Percentiles rank a stretch among this genome's conserved stretches.
phyloP scores from a whole-genome alignment of 805 yeast species.

The Diddensiella santjacobensis region DNA sequence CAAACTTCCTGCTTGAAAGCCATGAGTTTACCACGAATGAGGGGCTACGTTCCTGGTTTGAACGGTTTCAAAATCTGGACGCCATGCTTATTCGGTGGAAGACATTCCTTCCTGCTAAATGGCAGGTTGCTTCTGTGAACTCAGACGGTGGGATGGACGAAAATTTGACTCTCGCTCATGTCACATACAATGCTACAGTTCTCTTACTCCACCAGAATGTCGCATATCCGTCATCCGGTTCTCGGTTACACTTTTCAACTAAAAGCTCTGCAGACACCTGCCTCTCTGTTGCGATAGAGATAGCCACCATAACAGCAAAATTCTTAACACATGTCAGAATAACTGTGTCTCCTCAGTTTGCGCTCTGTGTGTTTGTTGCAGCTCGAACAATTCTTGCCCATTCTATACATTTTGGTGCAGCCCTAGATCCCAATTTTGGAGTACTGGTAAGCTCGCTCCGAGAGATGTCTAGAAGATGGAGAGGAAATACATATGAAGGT shows the following conservation, averaged over 20 bases:
- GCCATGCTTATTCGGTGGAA: slow-evolving; percentile 16
- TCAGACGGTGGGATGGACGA: slow-evolving; percentile 17
- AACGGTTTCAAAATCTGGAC: slow-evolving; percentile 11
- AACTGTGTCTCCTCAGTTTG: slow-evolving; percentile 13
- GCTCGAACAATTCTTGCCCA: slow-evolving; percentile 14
- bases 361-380: slow-evolving; percentile 13
- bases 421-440: slow-evolving; percentile 4
- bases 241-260: slow-evolving; percentile 4
- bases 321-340: slow-evolving; percentile 7
- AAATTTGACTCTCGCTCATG: slow-evolving; percentile 19
- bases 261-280: slow-evolving; percentile 13
- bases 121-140: slow-evolving; percentile 11
- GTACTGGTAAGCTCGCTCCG: background rate
- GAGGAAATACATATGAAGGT: background rate
- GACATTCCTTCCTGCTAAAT: slow-evolving; percentile 13
- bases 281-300: slow-evolving; percentile 10
- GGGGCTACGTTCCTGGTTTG: slow-evolving; percentile 12
- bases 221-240: slow-evolving; percentile 14
- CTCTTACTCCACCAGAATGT: slow-evolving; percentile 17
- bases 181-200: slow-evolving; percentile 19
- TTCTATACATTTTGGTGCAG: slow-evolving; percentile 4
- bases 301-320: slow-evolving; percentile 11
- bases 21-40: slow-evolving; percentile 6
- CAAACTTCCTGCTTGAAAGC: slow-evolving; percentile 12
- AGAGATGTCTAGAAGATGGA: background rate